Conservation (phyloP, 805 yeast genomes). For the Wickerhamiella vanderwaltii region DNA sequence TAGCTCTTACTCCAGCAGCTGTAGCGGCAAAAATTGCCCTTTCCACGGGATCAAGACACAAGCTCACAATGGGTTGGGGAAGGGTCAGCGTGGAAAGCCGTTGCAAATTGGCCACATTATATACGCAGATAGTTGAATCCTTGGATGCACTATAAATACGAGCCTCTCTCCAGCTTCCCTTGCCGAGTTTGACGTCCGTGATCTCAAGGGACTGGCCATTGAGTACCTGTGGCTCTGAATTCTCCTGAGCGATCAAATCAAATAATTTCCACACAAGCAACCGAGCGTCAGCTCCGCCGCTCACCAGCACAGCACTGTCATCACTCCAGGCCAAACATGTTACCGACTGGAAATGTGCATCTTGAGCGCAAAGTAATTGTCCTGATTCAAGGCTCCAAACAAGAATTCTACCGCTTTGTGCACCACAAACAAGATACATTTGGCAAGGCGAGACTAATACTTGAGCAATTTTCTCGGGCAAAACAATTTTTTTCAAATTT, state of each 20-base stretch:
- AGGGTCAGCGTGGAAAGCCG: conserved; percentile 63
- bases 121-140: conserved; percentile 66
- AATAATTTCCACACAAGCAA: conserved; percentile 57
- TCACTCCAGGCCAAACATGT: conserved; percentile 44
- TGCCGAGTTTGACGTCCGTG: conserved; percentile 36
- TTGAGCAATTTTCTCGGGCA: conserved; percentile 67
- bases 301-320: conserved; percentile 54
- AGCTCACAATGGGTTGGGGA: conserved; percentile 41
- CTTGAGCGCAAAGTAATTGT: conserved; percentile 52
- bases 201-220: conserved; percentile 37
- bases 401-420: conserved; percentile 62
- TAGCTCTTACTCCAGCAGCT: conserved; percentile 46
- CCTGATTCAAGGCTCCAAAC: conserved; percentile 84
- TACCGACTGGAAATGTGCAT: conserved; percentile 74
- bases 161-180: conserved; percentile 47
- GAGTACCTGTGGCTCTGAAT: conserved; percentile 22
- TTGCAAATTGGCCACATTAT: conserved; percentile 37
- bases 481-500: conserved; percentile 67
- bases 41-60: conserved; percentile 68
- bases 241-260: conserved; percentile 37
- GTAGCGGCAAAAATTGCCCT: conserved; percentile 64
- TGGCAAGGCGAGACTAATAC: conserved; percentile 35
- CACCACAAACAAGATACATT: conserved; percentile 51
- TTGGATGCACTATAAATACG: conserved; percentile 55
- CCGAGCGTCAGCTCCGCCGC: conserved; percentile 77